Evolutionary conservation across 2,329 filamentous ascomycete genomes (phyloP), one percentile per base, ranked within the genome.

Genomic region (Periconia macrospinosa): DNA sequence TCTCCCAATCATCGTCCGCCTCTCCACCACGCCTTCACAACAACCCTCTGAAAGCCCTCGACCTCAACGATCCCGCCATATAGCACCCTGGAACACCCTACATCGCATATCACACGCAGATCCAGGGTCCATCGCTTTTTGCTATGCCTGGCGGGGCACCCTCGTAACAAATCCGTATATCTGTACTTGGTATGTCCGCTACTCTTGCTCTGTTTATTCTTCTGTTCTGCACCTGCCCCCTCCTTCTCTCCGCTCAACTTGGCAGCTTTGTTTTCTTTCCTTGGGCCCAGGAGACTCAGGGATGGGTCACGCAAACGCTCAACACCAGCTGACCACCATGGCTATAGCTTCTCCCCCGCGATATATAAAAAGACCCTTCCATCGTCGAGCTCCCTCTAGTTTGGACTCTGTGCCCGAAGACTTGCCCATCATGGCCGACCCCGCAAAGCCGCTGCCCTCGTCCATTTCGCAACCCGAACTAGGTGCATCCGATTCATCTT

Each of bases 401-500:
- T 65, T 71, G 45, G 64, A 63, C 14, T 63, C 61, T 10, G 70
- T 72, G 43, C 61, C 59, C 13, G 69, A 72, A 59, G 63, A 71
- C 49, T 37, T 58, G 33, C 59, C 66, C 55, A 50, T 49, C 63
- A 73, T 74, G 65, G 49, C 70, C 6, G 63, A 65, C 35, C 47
- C 48, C 30, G 50, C 55, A 41, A 42, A 33, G 37, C 51, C 50
- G 19, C 58, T 59, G 15, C 20, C 33, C 8, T 19, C 49, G 68
- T 61, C 69, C 41, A 58, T 45, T 35, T 71, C 71, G 33, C 60
- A 72, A 57, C 69, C 69, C 13, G 67, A 69, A 45, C 57, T 72
- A 11, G 64, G 59, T 19, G 61, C 60, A 30, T 67, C 70, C 51
- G 59, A 52, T 30, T 69, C 68, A 10, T 18, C 60, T 13, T 53